These are phyloP conservation scores for Trypanosoma vivax DNA, from an alignment of 208 protist genomes.

Conservation along the genomic window DNA sequence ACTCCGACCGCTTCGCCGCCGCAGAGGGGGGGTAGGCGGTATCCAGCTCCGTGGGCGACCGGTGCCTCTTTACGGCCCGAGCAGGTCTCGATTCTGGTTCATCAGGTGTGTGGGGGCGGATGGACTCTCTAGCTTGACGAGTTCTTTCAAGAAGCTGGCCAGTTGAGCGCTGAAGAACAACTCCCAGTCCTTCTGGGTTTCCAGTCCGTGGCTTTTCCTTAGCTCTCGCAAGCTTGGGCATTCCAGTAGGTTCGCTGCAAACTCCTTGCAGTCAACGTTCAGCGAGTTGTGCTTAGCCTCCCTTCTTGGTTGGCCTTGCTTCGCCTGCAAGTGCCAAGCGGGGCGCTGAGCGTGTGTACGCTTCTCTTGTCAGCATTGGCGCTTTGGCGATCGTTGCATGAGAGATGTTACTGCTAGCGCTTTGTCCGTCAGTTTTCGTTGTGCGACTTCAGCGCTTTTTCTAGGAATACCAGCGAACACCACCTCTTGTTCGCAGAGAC, in stretches of 20 bases:
- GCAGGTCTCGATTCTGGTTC: not conserved
- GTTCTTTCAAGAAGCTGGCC: not conserved
- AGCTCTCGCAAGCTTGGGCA: not conserved
- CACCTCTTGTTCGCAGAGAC: not conserved
- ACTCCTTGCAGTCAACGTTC: not conserved
- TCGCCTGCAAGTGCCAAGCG: not conserved
- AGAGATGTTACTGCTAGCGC: not conserved
- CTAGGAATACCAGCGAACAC: slow-evolving; percentile 1
- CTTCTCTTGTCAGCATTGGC: slow-evolving; percentile 1
- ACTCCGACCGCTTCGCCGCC: not conserved
- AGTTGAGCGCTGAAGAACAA: not conserved
- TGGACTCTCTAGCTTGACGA: not conserved
- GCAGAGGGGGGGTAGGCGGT: not conserved
- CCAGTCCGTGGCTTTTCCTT: not conserved
- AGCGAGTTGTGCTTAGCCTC: not conserved
- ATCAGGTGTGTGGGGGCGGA: not conserved
- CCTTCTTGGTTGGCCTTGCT: not conserved
- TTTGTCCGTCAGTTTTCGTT: not conserved
- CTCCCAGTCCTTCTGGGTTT: not conserved
- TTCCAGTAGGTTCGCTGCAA: not conserved
- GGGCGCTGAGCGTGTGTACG: not conserved
- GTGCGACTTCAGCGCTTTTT: not conserved
- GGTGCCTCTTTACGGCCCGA: not conserved
- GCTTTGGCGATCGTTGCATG: not conserved
- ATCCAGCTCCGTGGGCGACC: not conserved